These are phyloP conservation scores for Cyclanthera cordifolia DNA, from an alignment of 306 rosid genomes.

Conservation along the genomic window DNA sequence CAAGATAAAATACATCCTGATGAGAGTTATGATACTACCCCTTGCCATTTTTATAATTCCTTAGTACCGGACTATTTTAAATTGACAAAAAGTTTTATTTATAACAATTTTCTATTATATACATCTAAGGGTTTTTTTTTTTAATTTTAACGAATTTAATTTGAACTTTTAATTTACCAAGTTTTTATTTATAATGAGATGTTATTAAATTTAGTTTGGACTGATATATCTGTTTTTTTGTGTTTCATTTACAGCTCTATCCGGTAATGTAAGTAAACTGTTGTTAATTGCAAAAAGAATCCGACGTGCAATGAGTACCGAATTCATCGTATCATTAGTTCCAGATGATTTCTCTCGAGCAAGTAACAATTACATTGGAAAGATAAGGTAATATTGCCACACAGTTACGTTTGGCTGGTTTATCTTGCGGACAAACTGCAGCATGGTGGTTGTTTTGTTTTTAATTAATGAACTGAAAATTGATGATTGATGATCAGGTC, in stretches of 20 bases:
- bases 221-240: not conserved
- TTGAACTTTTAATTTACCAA: too few relatives aligned
- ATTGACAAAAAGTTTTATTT: too few relatives aligned
- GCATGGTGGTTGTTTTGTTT: conserved; percentile 12
- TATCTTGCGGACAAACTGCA: not conserved
- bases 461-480: conserved; percentile 15
- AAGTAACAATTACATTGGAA: conserved; percentile 57
- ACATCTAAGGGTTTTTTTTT: too few relatives aligned
- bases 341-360: conserved; percentile 61
- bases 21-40: too few relatives aligned
- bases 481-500: conserved; percentile 43
- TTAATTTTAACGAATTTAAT: too few relatives aligned
- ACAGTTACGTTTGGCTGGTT: not conserved
- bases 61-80: too few relatives aligned
- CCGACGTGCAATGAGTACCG: conserved; percentile 66
- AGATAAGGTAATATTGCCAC: conserved; percentile 44
- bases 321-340: conserved; percentile 55
- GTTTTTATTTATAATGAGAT: too few relatives aligned
- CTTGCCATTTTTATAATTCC: too few relatives aligned
- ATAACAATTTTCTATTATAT: too few relatives aligned
- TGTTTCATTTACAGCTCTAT: conserved; percentile 43
- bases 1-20: too few relatives aligned
- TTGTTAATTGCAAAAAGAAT: conserved; percentile 64
- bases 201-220: too few relatives aligned
- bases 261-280: conserved; percentile 66